Percentiles rank a stretch among this genome's conserved stretches.
Evolutionary conservation across 345 rosid genomes (phyloP).

Genomic region (Syzygium aromaticum): DNA sequence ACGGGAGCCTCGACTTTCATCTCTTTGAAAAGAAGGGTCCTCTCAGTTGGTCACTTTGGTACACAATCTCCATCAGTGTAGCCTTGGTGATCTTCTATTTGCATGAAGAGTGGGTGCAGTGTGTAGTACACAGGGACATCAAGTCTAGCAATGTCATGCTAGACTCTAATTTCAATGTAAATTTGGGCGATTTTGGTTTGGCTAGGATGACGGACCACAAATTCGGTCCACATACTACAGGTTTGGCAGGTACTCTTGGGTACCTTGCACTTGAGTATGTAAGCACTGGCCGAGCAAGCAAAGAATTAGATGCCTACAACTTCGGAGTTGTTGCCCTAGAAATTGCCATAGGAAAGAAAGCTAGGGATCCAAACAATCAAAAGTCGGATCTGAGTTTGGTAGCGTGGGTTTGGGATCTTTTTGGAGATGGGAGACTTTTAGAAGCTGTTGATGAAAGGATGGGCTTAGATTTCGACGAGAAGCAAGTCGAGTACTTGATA

Average conservation of each 20-base stretch:
- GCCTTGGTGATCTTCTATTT: conserved; percentile 51
- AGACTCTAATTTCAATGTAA: conserved; percentile 43
- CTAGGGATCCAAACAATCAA: conserved; percentile 10
- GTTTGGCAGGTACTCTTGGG: conserved; percentile 49
- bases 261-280: conserved; percentile 54
- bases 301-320: conserved; percentile 38
- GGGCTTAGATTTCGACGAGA: conserved; percentile 18
- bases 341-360: conserved; percentile 30
- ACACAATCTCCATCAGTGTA: conserved; percentile 29
- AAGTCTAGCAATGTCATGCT: conserved; percentile 57
- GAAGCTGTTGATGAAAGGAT: conserved; percentile 28
- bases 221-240: conserved; percentile 33
- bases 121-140: conserved; percentile 53
- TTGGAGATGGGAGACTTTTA: conserved; percentile 16
- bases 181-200: conserved; percentile 60
- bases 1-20: conserved; percentile 46
- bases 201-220: conserved; percentile 46
- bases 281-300: conserved; percentile 39
- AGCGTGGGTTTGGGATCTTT: conserved; percentile 42
- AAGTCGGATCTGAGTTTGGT: conserved; percentile 18
- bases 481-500: conserved; percentile 29
- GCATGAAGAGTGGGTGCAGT: conserved; percentile 60
- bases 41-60: conserved; percentile 36
- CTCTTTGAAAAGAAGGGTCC: conserved; percentile 27
- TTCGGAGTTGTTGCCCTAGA: conserved; percentile 35